Percentiles rank a stretch among this genome's conserved stretches.
Evolutionary conservation across 768 basidiomycete species (phyloP).

Genomic region (Coprinopsis strossmayeri): DNA sequence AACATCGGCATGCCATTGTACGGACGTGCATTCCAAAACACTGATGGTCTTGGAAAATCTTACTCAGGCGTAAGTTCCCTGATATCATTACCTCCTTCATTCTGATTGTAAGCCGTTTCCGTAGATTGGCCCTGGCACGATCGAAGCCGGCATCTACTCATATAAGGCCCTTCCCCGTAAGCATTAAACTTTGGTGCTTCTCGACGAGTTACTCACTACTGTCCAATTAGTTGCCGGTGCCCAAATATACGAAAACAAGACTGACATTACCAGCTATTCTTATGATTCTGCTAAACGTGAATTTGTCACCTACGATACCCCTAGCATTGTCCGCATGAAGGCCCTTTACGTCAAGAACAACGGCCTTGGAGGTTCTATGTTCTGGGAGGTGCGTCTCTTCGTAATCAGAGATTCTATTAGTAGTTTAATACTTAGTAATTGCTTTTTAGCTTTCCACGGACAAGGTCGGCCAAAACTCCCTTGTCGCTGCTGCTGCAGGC

Average conservation of each 20-base stretch:
- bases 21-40: constrained; percentile 71
- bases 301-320: constrained; percentile 74
- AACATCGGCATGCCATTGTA: constrained; percentile 76
- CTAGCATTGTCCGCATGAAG: constrained; percentile 59
- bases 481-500: constrained; percentile 43
- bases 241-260: constrained; percentile 57
- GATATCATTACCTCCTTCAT: background rate
- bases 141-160: constrained; percentile 68
- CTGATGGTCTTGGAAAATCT: constrained; percentile 56
- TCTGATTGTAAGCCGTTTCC: background rate
- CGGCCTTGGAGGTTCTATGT: constrained; percentile 65
- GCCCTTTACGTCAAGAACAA: constrained; percentile 57
- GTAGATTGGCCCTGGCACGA: constrained; percentile 67
- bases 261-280: constrained; percentile 70
- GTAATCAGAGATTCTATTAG: background rate
- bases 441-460: constrained; percentile 47
- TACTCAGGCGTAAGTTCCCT: constrained; percentile 52
- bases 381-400: constrained; percentile 49
- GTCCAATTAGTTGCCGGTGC: constrained; percentile 38
- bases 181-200: constrained; percentile 23
- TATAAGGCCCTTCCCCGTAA: constrained; percentile 60
- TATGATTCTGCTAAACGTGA: constrained; percentile 63
- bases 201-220: background rate
- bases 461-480: constrained; percentile 50
- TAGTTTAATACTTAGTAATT: background rate